Conservation (phyloP, 1,139 yeast species). For the Diutina rugosa region DNA sequence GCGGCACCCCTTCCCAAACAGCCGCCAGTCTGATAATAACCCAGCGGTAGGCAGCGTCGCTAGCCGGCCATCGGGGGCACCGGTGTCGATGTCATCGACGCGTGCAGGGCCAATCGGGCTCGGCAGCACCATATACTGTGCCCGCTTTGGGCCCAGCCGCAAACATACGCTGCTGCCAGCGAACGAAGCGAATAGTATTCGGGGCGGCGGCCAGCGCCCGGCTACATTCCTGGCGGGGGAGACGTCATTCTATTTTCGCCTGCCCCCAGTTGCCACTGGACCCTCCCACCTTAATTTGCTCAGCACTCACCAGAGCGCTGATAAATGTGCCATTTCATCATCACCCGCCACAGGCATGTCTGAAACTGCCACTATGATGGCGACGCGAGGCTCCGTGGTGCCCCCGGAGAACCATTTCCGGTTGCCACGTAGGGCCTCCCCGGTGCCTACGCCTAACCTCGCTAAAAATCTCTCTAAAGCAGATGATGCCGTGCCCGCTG, state of each 20-base stretch:
- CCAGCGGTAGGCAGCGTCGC: background rate
- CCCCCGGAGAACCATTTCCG: background rate
- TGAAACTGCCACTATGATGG: background rate
- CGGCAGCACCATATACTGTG: background rate
- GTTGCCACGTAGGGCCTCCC: background rate
- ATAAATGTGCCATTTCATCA: too few relatives aligned
- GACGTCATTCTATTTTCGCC: background rate
- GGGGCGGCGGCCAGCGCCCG: background rate
- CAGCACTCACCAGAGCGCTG: too few relatives aligned
- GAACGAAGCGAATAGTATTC: background rate
- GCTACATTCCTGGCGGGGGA: background rate
- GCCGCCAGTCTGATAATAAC: too few relatives aligned
- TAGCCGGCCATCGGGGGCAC: too few relatives aligned
- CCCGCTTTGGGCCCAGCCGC: background rate
- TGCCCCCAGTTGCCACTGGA: too few relatives aligned
- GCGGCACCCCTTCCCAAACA: too few relatives aligned
- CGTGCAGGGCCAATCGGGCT: background rate
- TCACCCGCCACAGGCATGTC: too few relatives aligned
- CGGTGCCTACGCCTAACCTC: background rate
- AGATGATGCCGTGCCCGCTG: background rate
- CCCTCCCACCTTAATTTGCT: too few relatives aligned
- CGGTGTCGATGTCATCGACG: background rate
- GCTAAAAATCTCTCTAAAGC: background rate
- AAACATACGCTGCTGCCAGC: background rate
- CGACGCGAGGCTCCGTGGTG: background rate